Percentiles rank a stretch among this genome's conserved stretches.
phyloP scores from a whole-genome alignment of 2,329 filamentous ascomycete species.

The Alternaria dauci region DNA sequence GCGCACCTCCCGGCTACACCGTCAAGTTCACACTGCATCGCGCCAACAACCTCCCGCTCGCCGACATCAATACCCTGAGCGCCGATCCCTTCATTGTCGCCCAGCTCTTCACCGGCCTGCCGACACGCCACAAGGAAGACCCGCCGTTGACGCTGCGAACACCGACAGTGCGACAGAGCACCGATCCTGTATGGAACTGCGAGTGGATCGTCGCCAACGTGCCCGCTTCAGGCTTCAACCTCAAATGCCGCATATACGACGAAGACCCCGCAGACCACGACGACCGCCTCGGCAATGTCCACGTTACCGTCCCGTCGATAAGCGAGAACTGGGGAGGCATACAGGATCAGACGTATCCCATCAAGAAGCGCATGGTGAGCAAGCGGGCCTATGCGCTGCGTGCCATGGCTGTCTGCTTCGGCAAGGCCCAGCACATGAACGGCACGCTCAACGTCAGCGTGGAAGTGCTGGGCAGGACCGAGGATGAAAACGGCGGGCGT shows the following conservation, averaged over 20 bases:
- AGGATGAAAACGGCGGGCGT: constrained; percentile 69
- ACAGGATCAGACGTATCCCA: constrained; percentile 68
- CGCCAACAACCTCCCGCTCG: constrained; percentile 81
- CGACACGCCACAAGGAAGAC: constrained; percentile 84
- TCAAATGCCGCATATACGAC: constrained; percentile 89
- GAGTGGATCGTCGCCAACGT: constrained; percentile 91
- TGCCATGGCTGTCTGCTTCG: constrained; percentile 70
- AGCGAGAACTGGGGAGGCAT: constrained; percentile 74
- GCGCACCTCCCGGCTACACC: constrained; percentile 80
- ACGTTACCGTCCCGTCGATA: constrained; percentile 69
- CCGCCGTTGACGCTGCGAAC: constrained; percentile 78
- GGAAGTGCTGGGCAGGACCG: constrained; percentile 78
- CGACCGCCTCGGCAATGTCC: constrained; percentile 87
- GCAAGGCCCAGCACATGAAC: constrained; percentile 69
- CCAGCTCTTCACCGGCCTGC: constrained; percentile 75
- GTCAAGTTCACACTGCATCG: constrained; percentile 84
- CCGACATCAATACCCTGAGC: constrained; percentile 78
- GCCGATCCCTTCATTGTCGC: constrained; percentile 85
- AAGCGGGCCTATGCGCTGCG: constrained; percentile 85
- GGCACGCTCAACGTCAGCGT: constrained; percentile 77
- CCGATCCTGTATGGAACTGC: constrained; percentile 81
- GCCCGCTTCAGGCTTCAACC: constrained; percentile 77
- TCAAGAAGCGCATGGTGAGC: constrained; percentile 86
- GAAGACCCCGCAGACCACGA: constrained; percentile 88
- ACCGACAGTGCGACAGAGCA: constrained; percentile 74